Conservation (phyloP, 768 basidiomycete species). For the Xerocomellus intermedius region DNA sequence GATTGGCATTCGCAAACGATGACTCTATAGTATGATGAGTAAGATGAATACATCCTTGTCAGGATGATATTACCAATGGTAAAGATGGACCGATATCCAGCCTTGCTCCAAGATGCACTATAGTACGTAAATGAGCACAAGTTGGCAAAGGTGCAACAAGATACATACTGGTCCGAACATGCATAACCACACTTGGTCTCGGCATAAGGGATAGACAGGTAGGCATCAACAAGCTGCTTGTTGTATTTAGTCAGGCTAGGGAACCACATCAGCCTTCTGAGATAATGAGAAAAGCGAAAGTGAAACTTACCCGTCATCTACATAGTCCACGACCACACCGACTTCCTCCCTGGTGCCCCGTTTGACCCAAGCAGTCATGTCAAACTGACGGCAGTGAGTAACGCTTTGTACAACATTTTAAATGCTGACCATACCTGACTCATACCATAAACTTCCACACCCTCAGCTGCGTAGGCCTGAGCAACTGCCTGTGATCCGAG, state of each 20-base stretch:
- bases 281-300: constrained; percentile 21
- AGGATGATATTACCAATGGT: constrained; percentile 51
- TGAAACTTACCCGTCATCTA: constrained; percentile 55
- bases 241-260: constrained; percentile 77
- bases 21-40: constrained; percentile 44
- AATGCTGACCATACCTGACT: constrained; percentile 30
- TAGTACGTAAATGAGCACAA: constrained; percentile 18
- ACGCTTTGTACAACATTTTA: not conserved
- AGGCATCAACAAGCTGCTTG: constrained; percentile 67
- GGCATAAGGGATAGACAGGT: constrained; percentile 77
- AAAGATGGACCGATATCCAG: constrained; percentile 82
- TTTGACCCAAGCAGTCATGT: constrained; percentile 96
- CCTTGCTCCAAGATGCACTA: constrained; percentile 80
- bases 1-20: constrained; percentile 72
- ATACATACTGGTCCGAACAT: constrained; percentile 84
- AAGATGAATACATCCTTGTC: not conserved
- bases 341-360: constrained; percentile 73
- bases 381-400: constrained; percentile 57
- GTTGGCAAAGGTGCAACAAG: constrained; percentile 19
- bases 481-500: constrained; percentile 92
- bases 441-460: constrained; percentile 27
- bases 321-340: constrained; percentile 82
- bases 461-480: constrained; percentile 54
- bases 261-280: constrained; percentile 8
- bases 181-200: constrained; percentile 93